These are phyloP conservation scores for Colletotrichum falcatum DNA, from an alignment of 2,329 filamentous ascomycete genomes.

Conservation along the genomic window DNA sequence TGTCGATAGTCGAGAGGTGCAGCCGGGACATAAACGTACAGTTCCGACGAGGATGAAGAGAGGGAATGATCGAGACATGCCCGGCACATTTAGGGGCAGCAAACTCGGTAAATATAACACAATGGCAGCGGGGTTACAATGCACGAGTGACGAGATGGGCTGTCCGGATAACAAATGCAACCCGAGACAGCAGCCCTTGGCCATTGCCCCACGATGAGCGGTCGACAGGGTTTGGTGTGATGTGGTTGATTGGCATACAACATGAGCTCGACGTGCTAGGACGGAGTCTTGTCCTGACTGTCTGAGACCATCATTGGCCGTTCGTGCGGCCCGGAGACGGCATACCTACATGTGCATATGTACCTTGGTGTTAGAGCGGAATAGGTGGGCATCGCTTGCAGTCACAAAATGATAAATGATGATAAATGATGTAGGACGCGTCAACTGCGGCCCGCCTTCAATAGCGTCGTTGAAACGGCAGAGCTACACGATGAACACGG, in stretches of 20 bases:
- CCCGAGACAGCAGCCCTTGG: conserved; percentile 10
- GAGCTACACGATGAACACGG: too few species aligned
- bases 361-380: too few species aligned
- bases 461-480: too few species aligned
- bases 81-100: background rate
- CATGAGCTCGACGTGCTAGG: conserved; percentile 1
- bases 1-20: background rate
- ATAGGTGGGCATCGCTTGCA: background rate
- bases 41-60: background rate
- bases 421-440: too few species aligned
- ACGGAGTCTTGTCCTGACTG: too few species aligned
- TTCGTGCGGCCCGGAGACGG: too few species aligned
- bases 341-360: too few species aligned
- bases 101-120: background rate
- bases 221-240: background rate
- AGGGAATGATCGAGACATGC: background rate
- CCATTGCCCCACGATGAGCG: background rate
- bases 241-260: background rate
- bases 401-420: background rate
- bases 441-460: too few species aligned
- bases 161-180: background rate
- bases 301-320: too few species aligned
- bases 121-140: too few species aligned
- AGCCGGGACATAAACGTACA: too few species aligned
- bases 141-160: background rate